Evolutionary conservation across 2,329 filamentous ascomycete genomes (phyloP).

Genomic region (Fusarium odoratissimum): DNA sequence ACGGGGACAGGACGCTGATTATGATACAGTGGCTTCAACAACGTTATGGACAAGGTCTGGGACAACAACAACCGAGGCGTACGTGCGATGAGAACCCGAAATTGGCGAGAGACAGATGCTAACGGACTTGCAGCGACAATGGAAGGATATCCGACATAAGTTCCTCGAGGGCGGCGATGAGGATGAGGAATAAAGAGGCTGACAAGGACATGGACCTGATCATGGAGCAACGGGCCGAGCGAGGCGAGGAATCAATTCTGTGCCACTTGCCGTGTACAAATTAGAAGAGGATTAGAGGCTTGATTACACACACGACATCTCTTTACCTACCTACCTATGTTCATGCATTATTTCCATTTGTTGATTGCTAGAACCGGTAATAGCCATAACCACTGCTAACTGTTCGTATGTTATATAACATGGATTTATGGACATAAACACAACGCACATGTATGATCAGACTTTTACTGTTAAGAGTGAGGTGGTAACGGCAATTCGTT

Average conservation of each 20-base stretch:
- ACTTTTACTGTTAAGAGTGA: background rate
- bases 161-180: constrained; percentile 79
- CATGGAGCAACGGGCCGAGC: constrained; percentile 32
- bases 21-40: constrained; percentile 79
- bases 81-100: constrained; percentile 57
- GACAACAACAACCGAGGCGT: constrained; percentile 92
- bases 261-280: constrained; percentile 51
- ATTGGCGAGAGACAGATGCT: constrained; percentile 36
- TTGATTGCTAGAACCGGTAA: background rate
- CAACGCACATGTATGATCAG: background rate
- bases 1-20: constrained; percentile 48
- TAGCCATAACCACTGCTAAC: background rate
- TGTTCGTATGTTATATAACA: background rate
- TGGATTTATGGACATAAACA: background rate
- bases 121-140: constrained; percentile 80
- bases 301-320: constrained; percentile 38
- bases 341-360: constrained; percentile 8
- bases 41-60: constrained; percentile 86
- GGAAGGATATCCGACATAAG: constrained; percentile 97
- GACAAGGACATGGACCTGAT: constrained; percentile 15
- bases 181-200: constrained; percentile 42
- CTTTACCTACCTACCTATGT: constrained; percentile 20
- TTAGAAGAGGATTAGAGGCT: constrained; percentile 47
- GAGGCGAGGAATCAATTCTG: constrained; percentile 40
- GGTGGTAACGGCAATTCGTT: background rate